Conservation (phyloP, 2,329 filamentous ascomycete species). For the Rhexocercosporidium sp. region DNA sequence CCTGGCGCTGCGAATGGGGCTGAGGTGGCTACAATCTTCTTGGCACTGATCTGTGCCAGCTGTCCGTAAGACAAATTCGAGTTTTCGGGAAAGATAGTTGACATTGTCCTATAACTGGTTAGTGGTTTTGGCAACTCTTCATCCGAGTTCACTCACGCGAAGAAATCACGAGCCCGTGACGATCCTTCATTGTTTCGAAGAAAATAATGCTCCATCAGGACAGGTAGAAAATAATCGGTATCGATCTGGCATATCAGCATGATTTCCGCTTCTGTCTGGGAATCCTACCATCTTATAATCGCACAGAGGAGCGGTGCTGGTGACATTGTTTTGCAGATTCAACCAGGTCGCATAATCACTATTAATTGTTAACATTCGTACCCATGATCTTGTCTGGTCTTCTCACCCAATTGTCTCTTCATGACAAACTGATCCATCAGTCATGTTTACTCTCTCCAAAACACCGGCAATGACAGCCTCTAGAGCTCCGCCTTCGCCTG, state of each 20-base stretch:
- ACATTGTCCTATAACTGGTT: conserved; percentile 45
- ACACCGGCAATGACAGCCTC: conserved; percentile 67
- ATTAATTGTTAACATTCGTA: conserved; percentile 12
- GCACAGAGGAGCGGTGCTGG: conserved; percentile 57
- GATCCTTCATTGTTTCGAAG: conserved; percentile 50
- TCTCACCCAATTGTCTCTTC: conserved; percentile 64
- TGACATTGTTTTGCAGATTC: conserved; percentile 58
- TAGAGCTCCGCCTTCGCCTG: conserved; percentile 58
- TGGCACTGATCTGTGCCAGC: conserved; percentile 56
- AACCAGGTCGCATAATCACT: conserved; percentile 67
- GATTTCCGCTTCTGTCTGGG: neutral
- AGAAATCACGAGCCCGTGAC: conserved; percentile 44
- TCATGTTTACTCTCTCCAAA: conserved; percentile 63
- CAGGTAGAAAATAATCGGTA: conserved; percentile 64
- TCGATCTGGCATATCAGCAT: conserved; percentile 51
- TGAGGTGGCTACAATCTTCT: conserved; percentile 62
- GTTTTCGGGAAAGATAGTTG: conserved; percentile 57
- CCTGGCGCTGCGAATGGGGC: conserved; percentile 55
- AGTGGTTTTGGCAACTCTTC: neutral
- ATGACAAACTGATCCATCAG: conserved; percentile 65
- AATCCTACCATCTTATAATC: conserved; percentile 59
- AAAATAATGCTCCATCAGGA: conserved; percentile 65
- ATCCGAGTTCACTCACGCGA: conserved; percentile 29
- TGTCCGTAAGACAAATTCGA: conserved; percentile 57
- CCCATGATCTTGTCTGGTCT: neutral